Evolutionary conservation across 2,329 filamentous ascomycete genomes (phyloP), one percentile per base, ranked within the genome.

Genomic region (Diaporthe sp.): DNA sequence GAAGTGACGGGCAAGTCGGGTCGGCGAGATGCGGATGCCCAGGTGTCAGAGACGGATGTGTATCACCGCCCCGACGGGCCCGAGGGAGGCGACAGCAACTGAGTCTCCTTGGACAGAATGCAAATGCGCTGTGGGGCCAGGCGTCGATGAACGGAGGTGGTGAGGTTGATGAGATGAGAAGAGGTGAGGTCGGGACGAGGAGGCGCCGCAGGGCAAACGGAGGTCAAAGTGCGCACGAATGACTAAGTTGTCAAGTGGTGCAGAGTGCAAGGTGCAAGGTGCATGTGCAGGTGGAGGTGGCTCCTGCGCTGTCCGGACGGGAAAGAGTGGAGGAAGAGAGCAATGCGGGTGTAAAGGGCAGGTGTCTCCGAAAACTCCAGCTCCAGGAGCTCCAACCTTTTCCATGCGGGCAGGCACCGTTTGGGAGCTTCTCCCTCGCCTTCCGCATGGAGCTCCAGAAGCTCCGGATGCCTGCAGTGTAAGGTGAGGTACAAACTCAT

Each of bases 61-160:
- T 68, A 54, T 68, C 47, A 68, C 64, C 64, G 64, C 64, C 64
- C 64, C 64, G 47, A 68, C 64, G 50, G 64, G 64, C 47, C 64
- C 47, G 64, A 68, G 47, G 22, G 30, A 47, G 47, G 64, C 47
- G 47, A 54, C 64, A 40, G 35, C 35, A 33, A 40, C 30, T 28
- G 30, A 30, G 64, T 38, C n/a, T 54, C 33, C 33, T 12, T n/a
- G 19, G 19, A 54, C 47, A 54, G 64, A 9, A 38, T 33, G 72
- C n/a, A 30, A 40, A 54, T n/a, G 17, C 9, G 8, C 5, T 40
- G 61, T 15, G 40, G 10, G 4, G n/a, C 15, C 38, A 12, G 17
- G 13, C 5, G 50, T 42, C 25, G 71, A 68, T 73, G 55, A 40
- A 54, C 28, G 33, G 19, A 52, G 71, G 28, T 55, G 75, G 54